phyloP scores from a whole-genome alignment of 108 stramenopile genomes.

The Bacterosira constricta region DNA sequence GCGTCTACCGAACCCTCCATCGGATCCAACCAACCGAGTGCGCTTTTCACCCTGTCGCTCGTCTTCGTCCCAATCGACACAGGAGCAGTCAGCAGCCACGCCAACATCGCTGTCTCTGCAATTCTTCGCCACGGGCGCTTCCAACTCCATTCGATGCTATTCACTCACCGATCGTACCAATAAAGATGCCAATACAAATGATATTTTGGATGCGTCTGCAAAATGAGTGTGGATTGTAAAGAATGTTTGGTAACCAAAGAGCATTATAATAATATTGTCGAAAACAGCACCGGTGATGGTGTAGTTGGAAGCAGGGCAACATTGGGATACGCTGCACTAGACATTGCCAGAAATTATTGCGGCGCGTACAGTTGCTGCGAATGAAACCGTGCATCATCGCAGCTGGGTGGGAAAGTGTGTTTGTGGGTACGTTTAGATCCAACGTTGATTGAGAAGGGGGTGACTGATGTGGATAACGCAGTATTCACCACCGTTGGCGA shows the following conservation, averaged over 20 bases:
- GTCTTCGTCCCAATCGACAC: background rate
- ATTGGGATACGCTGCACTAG: constrained; percentile 42
- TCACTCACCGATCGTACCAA: constrained; percentile 35
- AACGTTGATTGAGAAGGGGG: constrained; percentile 3
- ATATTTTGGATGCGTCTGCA: constrained; percentile 38
- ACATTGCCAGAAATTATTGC: constrained; percentile 32
- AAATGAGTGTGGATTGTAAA: constrained; percentile 6
- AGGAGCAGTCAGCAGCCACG: too few species aligned
- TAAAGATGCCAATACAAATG: constrained; percentile 14
- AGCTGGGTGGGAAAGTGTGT: constrained; percentile 30
- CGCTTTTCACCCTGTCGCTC: constrained; percentile 43
- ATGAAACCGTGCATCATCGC: constrained; percentile 44
- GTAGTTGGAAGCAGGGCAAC: background rate
- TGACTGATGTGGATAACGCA: constrained; percentile 1
- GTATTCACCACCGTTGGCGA: background rate
- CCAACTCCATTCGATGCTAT: constrained; percentile 33
- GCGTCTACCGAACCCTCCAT: constrained; percentile 49
- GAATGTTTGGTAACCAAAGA: constrained; percentile 33
- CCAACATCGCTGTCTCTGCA: constrained; percentile 9
- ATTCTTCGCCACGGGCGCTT: constrained; percentile 40
- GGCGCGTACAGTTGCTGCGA: constrained; percentile 16
- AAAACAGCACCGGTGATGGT: background rate
- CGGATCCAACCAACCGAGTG: constrained; percentile 36
- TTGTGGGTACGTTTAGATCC: constrained; percentile 40
- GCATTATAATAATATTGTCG: background rate